phyloP scores from a whole-genome alignment of 805 yeast genomes.

The Metschnikowia santaceciliae region DNA sequence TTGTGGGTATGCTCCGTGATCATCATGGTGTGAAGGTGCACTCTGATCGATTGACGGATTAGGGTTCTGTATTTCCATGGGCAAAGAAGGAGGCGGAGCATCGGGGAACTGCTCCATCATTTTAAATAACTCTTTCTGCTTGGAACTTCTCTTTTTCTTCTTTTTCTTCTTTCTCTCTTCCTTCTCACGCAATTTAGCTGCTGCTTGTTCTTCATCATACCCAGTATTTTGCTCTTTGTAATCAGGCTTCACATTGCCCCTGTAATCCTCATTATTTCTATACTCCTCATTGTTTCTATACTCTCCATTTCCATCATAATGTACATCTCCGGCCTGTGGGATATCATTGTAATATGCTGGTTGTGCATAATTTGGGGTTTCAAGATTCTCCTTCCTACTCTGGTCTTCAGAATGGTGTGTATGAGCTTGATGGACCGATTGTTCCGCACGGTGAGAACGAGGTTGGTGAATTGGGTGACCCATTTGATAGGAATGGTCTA shows the following conservation, averaged over 20 bases:
- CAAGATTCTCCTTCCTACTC: not conserved
- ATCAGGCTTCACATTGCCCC: not conserved
- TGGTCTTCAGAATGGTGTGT: not conserved
- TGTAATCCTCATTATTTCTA: not conserved
- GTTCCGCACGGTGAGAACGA: not conserved
- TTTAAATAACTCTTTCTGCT: conserved; percentile 4
- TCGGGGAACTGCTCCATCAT: conserved; percentile 14
- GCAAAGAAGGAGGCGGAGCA: conserved; percentile 18
- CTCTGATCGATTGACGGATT: not conserved
- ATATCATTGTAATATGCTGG: not conserved
- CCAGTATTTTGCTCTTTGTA: not conserved
- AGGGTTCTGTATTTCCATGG: not conserved
- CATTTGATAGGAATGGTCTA: not conserved
- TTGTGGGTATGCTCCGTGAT: not conserved
- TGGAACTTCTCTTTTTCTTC: conserved; percentile 14
- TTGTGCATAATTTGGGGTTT: not conserved
- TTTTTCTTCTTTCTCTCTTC: conserved; percentile 8
- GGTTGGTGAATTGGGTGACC: not conserved
- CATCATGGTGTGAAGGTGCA: not conserved
- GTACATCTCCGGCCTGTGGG: not conserved
- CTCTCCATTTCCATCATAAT: not conserved
- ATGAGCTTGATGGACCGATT: not conserved
- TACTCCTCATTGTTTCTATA: not conserved
- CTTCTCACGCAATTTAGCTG: not conserved
- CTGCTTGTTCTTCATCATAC: not conserved